A percentile compares a stretch with the other conserved stretches of the same genome.
Conservation (phyloP, 2,329 filamentous ascomycete genomes). For the Alternaria novae-zelandiae region DNA sequence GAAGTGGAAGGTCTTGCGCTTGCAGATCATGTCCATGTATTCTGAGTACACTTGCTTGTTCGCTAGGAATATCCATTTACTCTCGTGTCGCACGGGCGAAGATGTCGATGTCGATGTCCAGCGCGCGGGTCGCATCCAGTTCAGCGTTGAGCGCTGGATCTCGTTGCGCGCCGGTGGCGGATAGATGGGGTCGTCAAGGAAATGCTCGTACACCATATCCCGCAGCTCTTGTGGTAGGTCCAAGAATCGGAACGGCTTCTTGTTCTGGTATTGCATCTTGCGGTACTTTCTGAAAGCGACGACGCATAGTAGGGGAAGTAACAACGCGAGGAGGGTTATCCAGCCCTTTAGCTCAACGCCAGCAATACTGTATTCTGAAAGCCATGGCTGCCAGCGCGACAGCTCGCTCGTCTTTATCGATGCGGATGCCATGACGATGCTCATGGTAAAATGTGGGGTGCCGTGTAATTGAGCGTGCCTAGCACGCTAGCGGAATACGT, state of each 20-base stretch:
- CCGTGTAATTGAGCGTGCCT: not conserved
- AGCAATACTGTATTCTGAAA: not conserved
- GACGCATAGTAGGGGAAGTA: constrained; percentile 17
- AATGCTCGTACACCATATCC: constrained; percentile 42
- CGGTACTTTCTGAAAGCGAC: constrained; percentile 16
- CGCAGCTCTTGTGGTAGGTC: constrained; percentile 40
- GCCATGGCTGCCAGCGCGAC: not conserved
- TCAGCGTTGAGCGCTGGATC: constrained; percentile 16
- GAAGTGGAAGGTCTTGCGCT: constrained; percentile 38
- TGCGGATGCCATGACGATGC: not conserved
- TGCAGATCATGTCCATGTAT: constrained; percentile 44
- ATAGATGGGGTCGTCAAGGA: constrained; percentile 40
- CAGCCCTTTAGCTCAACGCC: not conserved
- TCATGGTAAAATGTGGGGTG: not conserved
- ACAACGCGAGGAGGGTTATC: constrained; percentile 12
- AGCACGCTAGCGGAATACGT: not conserved
- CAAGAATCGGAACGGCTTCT: constrained; percentile 37
- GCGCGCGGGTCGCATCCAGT: constrained; percentile 24
- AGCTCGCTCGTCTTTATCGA: not conserved
- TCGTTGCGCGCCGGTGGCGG: constrained; percentile 23
- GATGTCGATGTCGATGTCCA: constrained; percentile 5
- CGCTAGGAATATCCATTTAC: constrained; percentile 38
- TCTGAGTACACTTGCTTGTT: constrained; percentile 44
- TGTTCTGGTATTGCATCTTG: constrained; percentile 27
- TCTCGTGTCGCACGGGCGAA: constrained; percentile 2